phyloP scores from a whole-genome alignment of 139 green algal genomes.

The Auxenochlorella pyrenoidosa region DNA sequence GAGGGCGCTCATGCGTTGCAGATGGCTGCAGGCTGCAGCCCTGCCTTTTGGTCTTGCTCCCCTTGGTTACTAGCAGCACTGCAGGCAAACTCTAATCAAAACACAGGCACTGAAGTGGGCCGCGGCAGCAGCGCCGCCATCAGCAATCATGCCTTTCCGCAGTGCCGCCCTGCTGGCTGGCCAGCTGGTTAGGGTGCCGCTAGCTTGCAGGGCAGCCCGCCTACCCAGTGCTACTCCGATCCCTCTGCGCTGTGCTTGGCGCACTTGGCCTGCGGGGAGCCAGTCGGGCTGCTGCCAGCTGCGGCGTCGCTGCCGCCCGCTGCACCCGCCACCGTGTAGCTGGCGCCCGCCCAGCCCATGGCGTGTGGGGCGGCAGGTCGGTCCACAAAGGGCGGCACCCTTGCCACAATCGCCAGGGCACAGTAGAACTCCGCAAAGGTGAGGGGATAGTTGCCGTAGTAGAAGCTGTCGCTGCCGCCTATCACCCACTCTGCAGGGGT shows the following conservation, averaged over 20 bases:
- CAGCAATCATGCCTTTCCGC: too few relatives aligned
- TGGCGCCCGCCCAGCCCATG: not conserved
- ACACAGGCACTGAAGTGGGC: too few relatives aligned
- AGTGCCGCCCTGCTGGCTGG: too few relatives aligned
- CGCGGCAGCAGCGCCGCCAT: too few relatives aligned
- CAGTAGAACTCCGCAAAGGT: slow-evolving; percentile 1
- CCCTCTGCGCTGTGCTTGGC: not conserved
- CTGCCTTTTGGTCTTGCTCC: too few relatives aligned
- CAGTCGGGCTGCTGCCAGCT: not conserved
- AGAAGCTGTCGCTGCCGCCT: not conserved
- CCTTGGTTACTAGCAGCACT: not conserved
- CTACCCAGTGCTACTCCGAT: not conserved
- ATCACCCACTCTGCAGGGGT: not conserved
- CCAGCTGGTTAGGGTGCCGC: too few relatives aligned
- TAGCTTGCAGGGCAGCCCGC: too few relatives aligned
- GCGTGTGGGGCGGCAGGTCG: not conserved
- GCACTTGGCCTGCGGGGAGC: not conserved
- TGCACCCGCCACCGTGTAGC: not conserved
- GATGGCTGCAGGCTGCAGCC: too few relatives aligned
- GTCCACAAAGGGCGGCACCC: not conserved
- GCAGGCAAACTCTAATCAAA: not conserved
- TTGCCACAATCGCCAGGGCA: not conserved
- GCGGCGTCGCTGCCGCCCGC: not conserved
- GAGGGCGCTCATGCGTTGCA: too few relatives aligned
- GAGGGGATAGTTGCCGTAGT: not conserved